Evolutionary conservation across 2,329 filamentous ascomycete genomes (phyloP), one percentile per base, ranked within the genome.

Genomic region (Pestalotiopsis sp.): DNA sequence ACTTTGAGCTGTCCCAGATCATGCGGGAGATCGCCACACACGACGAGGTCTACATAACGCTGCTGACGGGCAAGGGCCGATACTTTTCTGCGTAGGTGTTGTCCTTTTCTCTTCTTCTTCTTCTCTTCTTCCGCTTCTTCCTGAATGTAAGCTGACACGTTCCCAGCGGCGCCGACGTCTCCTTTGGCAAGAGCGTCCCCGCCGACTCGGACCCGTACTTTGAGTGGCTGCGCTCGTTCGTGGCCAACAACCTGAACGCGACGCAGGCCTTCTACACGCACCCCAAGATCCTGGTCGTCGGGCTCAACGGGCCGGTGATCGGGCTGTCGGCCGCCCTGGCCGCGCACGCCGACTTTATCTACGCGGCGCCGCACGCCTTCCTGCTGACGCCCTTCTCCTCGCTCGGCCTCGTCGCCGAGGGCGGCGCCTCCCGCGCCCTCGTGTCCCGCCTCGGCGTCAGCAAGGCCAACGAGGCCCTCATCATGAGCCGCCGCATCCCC

Each of bases 181-280:
- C 87, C 66, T 84, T 90, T 70, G 75, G 79, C 38, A 63, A 60
- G 38, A 63, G 38, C 62, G 56, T 63, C n/a, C 59, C 61, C 27
- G 67, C 69, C 57, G 64, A 65, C 11, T 60, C 68, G 23, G 81
- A 85, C 68, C 69, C 77, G 6, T 83, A 85, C 76, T 77, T 78
- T 66, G 84, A 89, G 73, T 91, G 90, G 83, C 87, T 97, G 45
- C 85, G 87, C 65, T 84, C 79, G 77, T 97, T 98, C 81, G 92
- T 93, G 12, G 85, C 91, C 73, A 92, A 92, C 85, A 98, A 98
- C 85, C 88, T 98, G 68, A 93, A 97, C 86, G 88, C 93, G 75
- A 96, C 95, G 2, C 91, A 93, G 75, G 91, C 94, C 74, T 97
- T 98, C 84, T 95, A 96, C 84, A 91, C 90, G 14, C 96, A 98